Conservation (phyloP, 1,284 basidiomycete genomes). For the Volvariella volvacea region DNA sequence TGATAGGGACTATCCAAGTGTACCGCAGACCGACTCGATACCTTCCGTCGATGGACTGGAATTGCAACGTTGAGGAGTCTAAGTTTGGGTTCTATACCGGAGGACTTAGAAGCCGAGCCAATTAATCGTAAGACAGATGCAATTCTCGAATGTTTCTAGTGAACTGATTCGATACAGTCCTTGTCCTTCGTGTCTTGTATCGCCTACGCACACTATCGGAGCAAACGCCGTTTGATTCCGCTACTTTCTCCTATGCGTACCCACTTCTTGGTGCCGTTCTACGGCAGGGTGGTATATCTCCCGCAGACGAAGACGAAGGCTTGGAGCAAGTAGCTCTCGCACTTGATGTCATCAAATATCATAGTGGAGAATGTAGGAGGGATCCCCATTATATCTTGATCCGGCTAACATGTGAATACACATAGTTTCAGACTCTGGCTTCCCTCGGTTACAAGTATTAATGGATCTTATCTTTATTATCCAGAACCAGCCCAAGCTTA, state of each 20-base stretch:
- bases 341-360: conserved; percentile 83
- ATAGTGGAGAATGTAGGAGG: conserved; percentile 75
- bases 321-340: conserved; percentile 86
- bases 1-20: conserved; percentile 54
- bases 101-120: conserved; percentile 68
- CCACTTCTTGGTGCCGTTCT: conserved; percentile 77
- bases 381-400: background rate
- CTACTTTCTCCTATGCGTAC: conserved; percentile 79
- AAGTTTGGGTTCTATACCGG: conserved; percentile 61
- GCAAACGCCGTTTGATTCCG: conserved; percentile 76
- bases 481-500: conserved; percentile 73
- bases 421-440: conserved; percentile 59
- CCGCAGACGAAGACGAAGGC: conserved; percentile 71
- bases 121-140: conserved; percentile 47
- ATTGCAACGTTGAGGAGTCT: conserved; percentile 75
- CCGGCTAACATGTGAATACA: conserved; percentile 1
- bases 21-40: conserved; percentile 67
- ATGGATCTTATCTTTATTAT: conserved; percentile 74
- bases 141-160: conserved; percentile 1
- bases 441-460: conserved; percentile 71
- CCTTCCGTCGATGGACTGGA: conserved; percentile 65
- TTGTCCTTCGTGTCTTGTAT: conserved; percentile 85
- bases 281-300: conserved; percentile 59
- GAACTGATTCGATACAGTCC: conserved; percentile 33
- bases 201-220: conserved; percentile 81